A percentile compares a stretch with the other conserved stretches of the same genome.
These are phyloP conservation scores for Gyromitra esculenta DNA, from an alignment of 2,329 filamentous ascomycete species.

Conservation along the genomic window DNA sequence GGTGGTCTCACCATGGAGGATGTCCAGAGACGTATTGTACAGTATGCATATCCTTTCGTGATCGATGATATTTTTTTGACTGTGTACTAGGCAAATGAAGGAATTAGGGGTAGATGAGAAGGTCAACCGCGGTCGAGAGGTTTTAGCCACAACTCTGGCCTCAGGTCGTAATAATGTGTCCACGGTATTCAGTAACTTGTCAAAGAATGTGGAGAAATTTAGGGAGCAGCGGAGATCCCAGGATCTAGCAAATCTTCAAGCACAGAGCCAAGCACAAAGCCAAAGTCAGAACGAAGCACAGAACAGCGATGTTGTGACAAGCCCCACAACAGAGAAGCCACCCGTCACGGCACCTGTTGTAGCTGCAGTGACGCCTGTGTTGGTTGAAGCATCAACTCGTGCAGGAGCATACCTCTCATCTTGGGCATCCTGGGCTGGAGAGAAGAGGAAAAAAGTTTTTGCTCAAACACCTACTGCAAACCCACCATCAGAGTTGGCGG, in stretches of 20 bases:
- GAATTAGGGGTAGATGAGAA: conserved; percentile 93
- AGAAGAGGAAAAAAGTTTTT: conserved; percentile 73
- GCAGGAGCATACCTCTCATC: conserved; percentile 74
- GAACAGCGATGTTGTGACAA: conserved; percentile 34
- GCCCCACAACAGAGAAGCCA: conserved; percentile 37
- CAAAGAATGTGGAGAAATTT: conserved; percentile 86
- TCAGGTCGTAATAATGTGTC: conserved; percentile 88
- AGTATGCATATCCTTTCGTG: conserved; percentile 60
- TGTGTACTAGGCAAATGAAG: conserved; percentile 73
- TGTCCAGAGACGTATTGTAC: conserved; percentile 85
- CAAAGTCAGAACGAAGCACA: conserved; percentile 29
- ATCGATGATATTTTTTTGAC: conserved; percentile 22
- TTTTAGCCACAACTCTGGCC: conserved; percentile 86
- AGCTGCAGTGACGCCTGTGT: conserved; percentile 44
- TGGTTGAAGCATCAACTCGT: conserved; percentile 54
- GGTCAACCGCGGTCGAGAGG: conserved; percentile 82
- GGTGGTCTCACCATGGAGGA: conserved; percentile 94
- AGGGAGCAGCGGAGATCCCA: conserved; percentile 69
- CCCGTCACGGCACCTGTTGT: conserved; percentile 14
- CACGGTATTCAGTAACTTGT: conserved; percentile 85
- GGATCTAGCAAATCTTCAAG: conserved; percentile 64
- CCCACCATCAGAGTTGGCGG: conserved; percentile 36
- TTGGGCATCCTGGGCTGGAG: conserved; percentile 76
- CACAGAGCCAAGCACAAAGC: conserved; percentile 51
- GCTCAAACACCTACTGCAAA: conserved; percentile 32